These are phyloP conservation scores for Ophiostoma pallidulum DNA, from an alignment of 2,329 filamentous ascomycete species.

Conservation along the genomic window DNA sequence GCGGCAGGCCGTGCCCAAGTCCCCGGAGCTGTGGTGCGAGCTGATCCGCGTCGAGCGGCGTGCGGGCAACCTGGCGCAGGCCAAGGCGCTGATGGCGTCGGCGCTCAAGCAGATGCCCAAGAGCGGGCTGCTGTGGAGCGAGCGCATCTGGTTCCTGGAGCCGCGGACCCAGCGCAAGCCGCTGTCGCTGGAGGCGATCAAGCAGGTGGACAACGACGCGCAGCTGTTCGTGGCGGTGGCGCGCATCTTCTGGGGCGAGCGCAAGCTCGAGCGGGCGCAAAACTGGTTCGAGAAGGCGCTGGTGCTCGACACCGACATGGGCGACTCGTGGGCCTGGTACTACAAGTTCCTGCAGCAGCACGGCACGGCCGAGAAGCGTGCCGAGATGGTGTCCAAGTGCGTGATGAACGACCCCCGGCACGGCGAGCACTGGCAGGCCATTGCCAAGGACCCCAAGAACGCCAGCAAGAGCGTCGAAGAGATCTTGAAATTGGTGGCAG, in stretches of 20 bases:
- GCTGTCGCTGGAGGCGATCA: constrained; percentile 85
- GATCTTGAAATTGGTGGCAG: constrained; percentile 69
- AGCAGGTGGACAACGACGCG: constrained; percentile 90
- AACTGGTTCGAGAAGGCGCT: constrained; percentile 98
- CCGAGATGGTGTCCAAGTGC: constrained; percentile 74
- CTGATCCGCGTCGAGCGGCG: constrained; percentile 88
- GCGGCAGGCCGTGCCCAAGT: constrained; percentile 77
- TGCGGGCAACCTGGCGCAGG: constrained; percentile 72
- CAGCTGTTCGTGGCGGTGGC: constrained; percentile 84
- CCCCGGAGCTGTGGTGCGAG: constrained; percentile 78
- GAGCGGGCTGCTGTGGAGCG: constrained; percentile 81
- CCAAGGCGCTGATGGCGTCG: constrained; percentile 85
- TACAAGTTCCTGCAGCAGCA: constrained; percentile 88
- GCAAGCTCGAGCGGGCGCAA: constrained; percentile 84
- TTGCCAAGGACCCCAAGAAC: constrained; percentile 80
- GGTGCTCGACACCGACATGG: constrained; percentile 72
- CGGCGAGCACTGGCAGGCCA: constrained; percentile 81
- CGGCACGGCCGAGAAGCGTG: constrained; percentile 86
- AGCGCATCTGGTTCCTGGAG: constrained; percentile 94
- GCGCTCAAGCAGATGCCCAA: constrained; percentile 86
- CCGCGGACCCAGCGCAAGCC: constrained; percentile 86
- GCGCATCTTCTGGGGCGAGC: constrained; percentile 91
- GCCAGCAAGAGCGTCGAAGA: constrained; percentile 67
- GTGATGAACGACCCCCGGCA: constrained; percentile 78
- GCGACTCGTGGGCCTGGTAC: constrained; percentile 98